Percentiles rank a stretch among this genome's conserved stretches.
Conservation (phyloP, 306 rosid genomes). For the Nissolia schottii region DNA sequence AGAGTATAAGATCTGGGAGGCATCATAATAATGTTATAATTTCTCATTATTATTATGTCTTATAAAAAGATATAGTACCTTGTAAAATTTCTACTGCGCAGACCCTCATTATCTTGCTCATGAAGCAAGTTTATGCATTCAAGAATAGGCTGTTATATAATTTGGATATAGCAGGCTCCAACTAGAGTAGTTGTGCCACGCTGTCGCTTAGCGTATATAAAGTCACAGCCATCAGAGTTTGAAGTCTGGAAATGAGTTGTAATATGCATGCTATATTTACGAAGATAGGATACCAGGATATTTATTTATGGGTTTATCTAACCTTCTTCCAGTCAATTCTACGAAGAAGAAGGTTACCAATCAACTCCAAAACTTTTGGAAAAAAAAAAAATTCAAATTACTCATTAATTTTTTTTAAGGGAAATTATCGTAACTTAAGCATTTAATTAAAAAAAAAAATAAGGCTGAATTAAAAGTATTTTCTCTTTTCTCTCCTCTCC, state of each 20-base stretch:
- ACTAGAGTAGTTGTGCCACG: conserved; percentile 11
- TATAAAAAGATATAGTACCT: not conserved
- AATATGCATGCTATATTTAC: not conserved
- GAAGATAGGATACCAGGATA: not conserved
- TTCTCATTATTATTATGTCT: not conserved
- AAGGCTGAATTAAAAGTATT: too few species aligned
- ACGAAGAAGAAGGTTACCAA: too few species aligned
- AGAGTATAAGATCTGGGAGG: conserved; percentile 81
- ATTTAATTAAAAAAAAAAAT: too few species aligned
- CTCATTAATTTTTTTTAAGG: too few species aligned
- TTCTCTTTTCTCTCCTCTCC: too few species aligned
- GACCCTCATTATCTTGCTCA: not conserved
- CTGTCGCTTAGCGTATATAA: not conserved
- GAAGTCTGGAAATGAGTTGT: not conserved
- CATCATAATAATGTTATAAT: conserved; percentile 13
- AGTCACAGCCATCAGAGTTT: not conserved
- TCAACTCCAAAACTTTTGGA: too few species aligned
- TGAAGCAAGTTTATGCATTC: not conserved
- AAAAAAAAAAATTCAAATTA: too few species aligned
- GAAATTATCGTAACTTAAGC: too few species aligned
- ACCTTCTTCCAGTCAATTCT: too few species aligned
- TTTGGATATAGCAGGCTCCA: conserved; percentile 8
- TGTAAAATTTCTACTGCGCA: not conserved
- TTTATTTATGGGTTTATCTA: too few species aligned
- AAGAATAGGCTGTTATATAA: conserved; percentile 9